A percentile compares a stretch with the other conserved stretches of the same genome.
These are phyloP conservation scores for Neocallimastix lanati DNA, from an alignment of 192 early-diverging fungal species.

Conservation along the genomic window DNA sequence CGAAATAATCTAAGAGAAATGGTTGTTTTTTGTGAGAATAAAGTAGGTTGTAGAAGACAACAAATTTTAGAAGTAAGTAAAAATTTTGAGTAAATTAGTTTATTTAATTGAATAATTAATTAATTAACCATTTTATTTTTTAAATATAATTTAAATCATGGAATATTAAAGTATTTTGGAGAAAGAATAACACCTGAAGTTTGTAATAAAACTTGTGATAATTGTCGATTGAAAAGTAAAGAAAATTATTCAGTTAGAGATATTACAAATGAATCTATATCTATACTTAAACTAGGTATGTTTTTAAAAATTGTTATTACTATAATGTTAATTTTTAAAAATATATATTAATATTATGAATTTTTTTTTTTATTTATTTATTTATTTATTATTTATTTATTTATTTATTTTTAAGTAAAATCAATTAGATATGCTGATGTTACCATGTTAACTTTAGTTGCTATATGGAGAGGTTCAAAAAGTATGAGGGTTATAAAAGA, in stretches of 20 bases:
- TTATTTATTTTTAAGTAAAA: slow-evolving; percentile 5
- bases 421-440: slow-evolving; percentile 19
- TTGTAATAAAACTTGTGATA: slow-evolving; percentile 74
- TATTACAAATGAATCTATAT: slow-evolving; percentile 26
- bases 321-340: no score
- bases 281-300: slow-evolving; percentile 29
- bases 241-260: slow-evolving; percentile 16
- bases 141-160: no score
- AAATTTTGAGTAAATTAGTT: no score
- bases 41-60: slow-evolving; percentile 67
- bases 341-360: no score
- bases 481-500: slow-evolving; percentile 22
- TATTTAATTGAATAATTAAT: no score
- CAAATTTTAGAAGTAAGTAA: slow-evolving; percentile 43
- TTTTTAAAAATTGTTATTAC: no score
- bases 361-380: no score
- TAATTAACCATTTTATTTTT: no score
- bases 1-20: slow-evolving; percentile 26
- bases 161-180: slow-evolving; percentile 55
- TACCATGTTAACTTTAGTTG: slow-evolving; percentile 49
- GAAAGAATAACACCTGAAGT: slow-evolving; percentile 45
- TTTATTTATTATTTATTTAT: not conserved
- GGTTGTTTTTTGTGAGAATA: slow-evolving; percentile 67
- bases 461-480: slow-evolving; percentile 58
- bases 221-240: slow-evolving; percentile 34